Evolutionary conservation across 306 rosid species (phyloP).

Genomic region (Castanea crenata): DNA sequence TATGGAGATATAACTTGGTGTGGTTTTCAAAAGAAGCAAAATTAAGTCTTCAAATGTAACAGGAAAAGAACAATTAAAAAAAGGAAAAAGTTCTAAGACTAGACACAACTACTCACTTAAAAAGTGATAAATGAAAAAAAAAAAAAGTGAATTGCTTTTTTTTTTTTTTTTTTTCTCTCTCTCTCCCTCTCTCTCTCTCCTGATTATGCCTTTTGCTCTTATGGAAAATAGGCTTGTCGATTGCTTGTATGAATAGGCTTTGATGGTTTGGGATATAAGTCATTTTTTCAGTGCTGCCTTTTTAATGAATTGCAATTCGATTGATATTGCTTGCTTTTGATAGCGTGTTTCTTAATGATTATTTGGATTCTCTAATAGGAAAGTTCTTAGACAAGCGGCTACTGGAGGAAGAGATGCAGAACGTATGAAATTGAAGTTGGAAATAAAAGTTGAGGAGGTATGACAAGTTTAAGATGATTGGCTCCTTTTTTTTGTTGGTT

Average conservation of each 20-base stretch:
- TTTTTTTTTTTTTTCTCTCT: no score
- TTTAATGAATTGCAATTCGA: neutral
- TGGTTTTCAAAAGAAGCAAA: neutral
- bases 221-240: neutral
- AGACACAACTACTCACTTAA: neutral
- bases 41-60: neutral
- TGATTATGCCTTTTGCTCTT: neutral
- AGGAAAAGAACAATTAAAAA: neutral
- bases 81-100: no score
- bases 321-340: neutral
- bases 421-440: constrained; percentile 82
- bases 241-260: neutral
- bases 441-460: constrained; percentile 88
- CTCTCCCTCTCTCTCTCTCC: no score
- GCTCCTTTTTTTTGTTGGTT: neutral
- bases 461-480: neutral
- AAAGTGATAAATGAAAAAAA: neutral
- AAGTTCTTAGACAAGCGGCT: constrained; percentile 79
- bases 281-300: constrained; percentile 3
- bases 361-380: constrained; percentile 43
- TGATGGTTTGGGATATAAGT: neutral
- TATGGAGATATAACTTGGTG: no score
- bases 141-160: neutral
- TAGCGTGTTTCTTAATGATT: neutral
- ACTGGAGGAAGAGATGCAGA: constrained; percentile 89